Evolutionary conservation across 768 basidiomycete genomes (phyloP).

Genomic region (Trametes cingulata): DNA sequence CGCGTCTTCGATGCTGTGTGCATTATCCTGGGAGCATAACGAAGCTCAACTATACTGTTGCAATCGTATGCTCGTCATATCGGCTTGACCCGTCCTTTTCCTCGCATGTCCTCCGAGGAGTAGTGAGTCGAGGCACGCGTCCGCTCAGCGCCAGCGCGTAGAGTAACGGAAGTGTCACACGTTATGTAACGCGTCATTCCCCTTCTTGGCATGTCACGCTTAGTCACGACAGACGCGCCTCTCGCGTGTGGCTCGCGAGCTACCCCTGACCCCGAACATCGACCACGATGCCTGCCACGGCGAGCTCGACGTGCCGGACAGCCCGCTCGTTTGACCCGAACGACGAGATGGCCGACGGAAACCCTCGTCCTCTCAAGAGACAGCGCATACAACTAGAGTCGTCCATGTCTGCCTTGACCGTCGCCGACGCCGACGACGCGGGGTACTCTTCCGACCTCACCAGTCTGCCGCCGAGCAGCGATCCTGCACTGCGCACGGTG

Average conservation of each 20-base stretch:
- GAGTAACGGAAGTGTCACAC: not conserved
- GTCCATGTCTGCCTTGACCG: not conserved
- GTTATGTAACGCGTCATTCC: slow-evolving; percentile 4
- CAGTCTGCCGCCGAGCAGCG: slow-evolving; percentile 7
- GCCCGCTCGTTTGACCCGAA: not conserved
- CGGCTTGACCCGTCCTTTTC: no score
- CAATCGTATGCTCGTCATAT: no score
- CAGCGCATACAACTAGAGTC: slow-evolving; percentile 20
- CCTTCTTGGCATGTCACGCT: not conserved
- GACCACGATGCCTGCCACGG: not conserved
- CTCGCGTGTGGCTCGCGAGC: not conserved
- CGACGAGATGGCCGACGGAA: not conserved
- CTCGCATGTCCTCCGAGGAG: no score
- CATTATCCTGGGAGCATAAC: no score
- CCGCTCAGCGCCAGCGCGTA: not conserved
- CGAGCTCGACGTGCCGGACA: not conserved
- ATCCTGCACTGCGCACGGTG: not conserved
- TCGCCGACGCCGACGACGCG: not conserved
- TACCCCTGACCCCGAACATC: not conserved
- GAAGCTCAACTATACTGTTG: no score
- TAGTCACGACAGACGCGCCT: not conserved
- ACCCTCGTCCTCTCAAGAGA: slow-evolving; percentile 15
- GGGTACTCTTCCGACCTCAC: slow-evolving; percentile 12
- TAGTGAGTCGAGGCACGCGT: no score
- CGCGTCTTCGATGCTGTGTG: no score